Percentiles rank a stretch among this genome's conserved stretches.
phyloP scores from a whole-genome alignment of 768 basidiomycete species.

The Leucocoprinus sp. region DNA sequence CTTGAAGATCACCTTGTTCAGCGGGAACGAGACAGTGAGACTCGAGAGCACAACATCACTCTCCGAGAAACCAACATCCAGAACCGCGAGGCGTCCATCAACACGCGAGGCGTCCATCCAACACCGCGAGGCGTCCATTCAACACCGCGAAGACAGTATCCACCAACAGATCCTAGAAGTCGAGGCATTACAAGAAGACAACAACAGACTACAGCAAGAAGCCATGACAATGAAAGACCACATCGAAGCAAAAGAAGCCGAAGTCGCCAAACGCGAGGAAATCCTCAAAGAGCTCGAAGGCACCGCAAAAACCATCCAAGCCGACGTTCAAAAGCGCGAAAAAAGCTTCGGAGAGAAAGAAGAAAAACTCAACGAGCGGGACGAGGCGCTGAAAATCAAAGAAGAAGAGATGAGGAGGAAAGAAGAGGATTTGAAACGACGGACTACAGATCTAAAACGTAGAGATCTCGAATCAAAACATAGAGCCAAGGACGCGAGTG shows the following conservation, averaged over 20 bases:
- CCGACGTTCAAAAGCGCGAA: neutral
- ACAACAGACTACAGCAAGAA: too few relatives aligned
- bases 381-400: neutral
- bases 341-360: neutral
- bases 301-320: neutral
- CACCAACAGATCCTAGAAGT: too few relatives aligned
- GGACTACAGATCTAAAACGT: conserved; percentile 4
- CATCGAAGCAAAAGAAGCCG: too few relatives aligned
- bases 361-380: neutral
- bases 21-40: neutral
- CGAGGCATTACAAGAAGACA: too few relatives aligned
- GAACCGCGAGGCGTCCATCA: neutral
- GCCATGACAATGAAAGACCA: too few relatives aligned
- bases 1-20: neutral
- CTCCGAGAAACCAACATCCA: neutral
- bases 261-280: neutral
- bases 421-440: conserved; percentile 9
- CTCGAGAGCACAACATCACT: neutral
- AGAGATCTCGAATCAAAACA: conserved; percentile 9
- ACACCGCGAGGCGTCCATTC: too few relatives aligned
- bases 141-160: too few relatives aligned
- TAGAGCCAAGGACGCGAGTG: conserved; percentile 4
- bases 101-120: too few relatives aligned
- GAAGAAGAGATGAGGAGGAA: conserved; percentile 10
- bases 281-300: neutral